Evolutionary conservation across 2,329 filamentous ascomycete species (phyloP), one percentile per base, ranked within the genome.

Genomic region (Neurospora sp.): DNA sequence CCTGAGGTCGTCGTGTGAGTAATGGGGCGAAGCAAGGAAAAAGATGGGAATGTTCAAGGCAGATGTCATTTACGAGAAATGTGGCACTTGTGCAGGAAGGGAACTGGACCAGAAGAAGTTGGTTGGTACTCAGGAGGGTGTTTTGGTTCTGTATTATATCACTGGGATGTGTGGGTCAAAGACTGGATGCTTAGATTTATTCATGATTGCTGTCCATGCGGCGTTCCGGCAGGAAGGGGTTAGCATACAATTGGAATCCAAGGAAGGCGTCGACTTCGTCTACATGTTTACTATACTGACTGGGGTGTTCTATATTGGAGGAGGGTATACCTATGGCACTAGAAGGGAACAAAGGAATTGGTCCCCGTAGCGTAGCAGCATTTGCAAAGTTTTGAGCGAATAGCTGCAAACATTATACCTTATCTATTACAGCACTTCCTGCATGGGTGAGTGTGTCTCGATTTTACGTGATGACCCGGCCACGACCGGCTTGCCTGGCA

Each of bases 1-100:
- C 69, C 72, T 12, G 74, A 76, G 68, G 71, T 75, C 23, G 69
- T 76, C 28, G 70, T 75, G 36, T 77, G 74, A 67, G 67, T 37
- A 11, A 52, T 28, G 11, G 19, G 57, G 70, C 10, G 4, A 57
- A 46, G 6, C 19, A 41, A 39, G 37, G 46, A 5, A 38, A 67
- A 39, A 67, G 40, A 37, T 66, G 68, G 67, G 19, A 46, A 66
- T 43, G 39, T 12, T 33, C 19, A 68, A 28, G 46, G 46, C 46
- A 52, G 19, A 11, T 38, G 65, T 15, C 65, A 28, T 23, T 52
- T 3, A 52, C 17, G 19, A 28, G 19, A 52, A 6, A 52, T 52
- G 46, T 52, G 46, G 46, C 11, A 52, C 1, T 52, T 23, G 57
- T 23, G 40, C 41, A 52, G 37, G 62, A 33, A 36, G 67, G 69